phyloP scores from a whole-genome alignment of 164 flowering plant species.

The Malania oleifera region DNA sequence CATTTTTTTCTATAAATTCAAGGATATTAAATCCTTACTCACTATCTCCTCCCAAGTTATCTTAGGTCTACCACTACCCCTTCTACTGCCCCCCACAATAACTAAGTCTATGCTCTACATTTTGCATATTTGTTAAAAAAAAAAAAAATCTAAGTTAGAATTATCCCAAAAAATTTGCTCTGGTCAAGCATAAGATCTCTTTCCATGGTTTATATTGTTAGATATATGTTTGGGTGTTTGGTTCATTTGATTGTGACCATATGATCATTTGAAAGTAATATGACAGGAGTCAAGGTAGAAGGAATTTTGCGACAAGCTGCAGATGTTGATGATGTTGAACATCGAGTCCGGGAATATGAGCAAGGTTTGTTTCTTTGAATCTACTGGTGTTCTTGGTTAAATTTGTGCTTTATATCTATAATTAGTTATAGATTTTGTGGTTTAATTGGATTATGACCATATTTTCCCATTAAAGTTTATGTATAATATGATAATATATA shows the following conservation, averaged over 20 bases:
- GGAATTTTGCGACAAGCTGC: conserved; percentile 97
- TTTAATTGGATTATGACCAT: too few relatives aligned
- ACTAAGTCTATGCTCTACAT: too few relatives aligned
- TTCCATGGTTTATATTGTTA: background rate
- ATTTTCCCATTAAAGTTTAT: too few relatives aligned
- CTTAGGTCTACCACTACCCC: too few relatives aligned
- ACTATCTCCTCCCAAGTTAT: too few relatives aligned
- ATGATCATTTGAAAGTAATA: conserved; percentile 5
- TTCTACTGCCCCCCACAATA: too few relatives aligned
- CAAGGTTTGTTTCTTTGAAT: conserved; percentile 49
- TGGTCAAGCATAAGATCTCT: background rate
- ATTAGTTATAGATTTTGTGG: background rate
- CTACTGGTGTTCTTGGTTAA: conserved; percentile 6
- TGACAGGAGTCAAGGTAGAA: conserved; percentile 77
- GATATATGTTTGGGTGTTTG: too few relatives aligned
- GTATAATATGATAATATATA: too few relatives aligned
- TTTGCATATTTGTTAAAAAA: too few relatives aligned
- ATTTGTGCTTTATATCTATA: background rate
- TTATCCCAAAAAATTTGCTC: background rate
- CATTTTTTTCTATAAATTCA: too few relatives aligned
- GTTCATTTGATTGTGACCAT: background rate
- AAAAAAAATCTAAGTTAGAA: too few relatives aligned
- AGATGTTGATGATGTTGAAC: conserved; percentile 90
- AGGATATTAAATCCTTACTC: too few relatives aligned
- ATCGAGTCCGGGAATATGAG: conserved; percentile 76